phyloP scores from a whole-genome alignment of 768 basidiomycete species.

The Cubamyces lactineus region DNA sequence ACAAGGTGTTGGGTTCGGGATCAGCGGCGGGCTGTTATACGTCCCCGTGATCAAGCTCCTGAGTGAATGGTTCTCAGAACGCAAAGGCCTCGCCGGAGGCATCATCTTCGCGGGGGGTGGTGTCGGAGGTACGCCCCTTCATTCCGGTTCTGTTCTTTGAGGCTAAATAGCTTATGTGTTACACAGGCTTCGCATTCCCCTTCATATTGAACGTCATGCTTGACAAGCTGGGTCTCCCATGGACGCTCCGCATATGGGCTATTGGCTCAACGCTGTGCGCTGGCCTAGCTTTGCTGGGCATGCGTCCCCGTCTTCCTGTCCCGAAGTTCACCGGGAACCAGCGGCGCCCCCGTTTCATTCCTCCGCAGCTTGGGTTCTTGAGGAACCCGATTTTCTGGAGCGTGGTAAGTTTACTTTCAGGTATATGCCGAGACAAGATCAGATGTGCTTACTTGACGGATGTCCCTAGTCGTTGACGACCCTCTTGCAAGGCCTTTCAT shows the following conservation, averaged over 20 bases:
- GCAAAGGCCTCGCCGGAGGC: slow-evolving; percentile 29
- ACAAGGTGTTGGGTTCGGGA: slow-evolving; percentile 30
- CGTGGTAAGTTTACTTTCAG: slow-evolving; percentile 27
- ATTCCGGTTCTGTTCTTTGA: not conserved
- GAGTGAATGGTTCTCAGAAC: slow-evolving; percentile 29
- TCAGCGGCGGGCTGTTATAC: slow-evolving; percentile 27
- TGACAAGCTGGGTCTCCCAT: slow-evolving; percentile 24
- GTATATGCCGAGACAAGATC: no score
- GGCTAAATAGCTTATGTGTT: no score
- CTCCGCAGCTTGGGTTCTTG: slow-evolving; percentile 28
- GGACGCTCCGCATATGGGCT: slow-evolving; percentile 30
- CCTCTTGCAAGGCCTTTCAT: slow-evolving; percentile 31
- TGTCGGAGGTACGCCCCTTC: slow-evolving; percentile 22
- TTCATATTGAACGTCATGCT: slow-evolving; percentile 25
- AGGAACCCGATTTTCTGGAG: slow-evolving; percentile 28
- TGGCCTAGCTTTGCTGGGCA: slow-evolving; percentile 24
- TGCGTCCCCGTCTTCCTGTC: slow-evolving; percentile 30
- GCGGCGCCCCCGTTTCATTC: slow-evolving; percentile 26
- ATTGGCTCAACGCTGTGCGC: slow-evolving; percentile 20
- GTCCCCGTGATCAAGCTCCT: slow-evolving; percentile 24
- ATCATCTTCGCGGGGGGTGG: slow-evolving; percentile 32
- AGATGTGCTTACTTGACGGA: not conserved
- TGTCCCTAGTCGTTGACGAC: slow-evolving; percentile 18
- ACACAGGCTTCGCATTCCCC: slow-evolving; percentile 29
- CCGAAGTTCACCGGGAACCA: slow-evolving; percentile 23